Conservation (phyloP, 2,329 filamentous ascomycete genomes). For the Sporothrix luriei region DNA sequence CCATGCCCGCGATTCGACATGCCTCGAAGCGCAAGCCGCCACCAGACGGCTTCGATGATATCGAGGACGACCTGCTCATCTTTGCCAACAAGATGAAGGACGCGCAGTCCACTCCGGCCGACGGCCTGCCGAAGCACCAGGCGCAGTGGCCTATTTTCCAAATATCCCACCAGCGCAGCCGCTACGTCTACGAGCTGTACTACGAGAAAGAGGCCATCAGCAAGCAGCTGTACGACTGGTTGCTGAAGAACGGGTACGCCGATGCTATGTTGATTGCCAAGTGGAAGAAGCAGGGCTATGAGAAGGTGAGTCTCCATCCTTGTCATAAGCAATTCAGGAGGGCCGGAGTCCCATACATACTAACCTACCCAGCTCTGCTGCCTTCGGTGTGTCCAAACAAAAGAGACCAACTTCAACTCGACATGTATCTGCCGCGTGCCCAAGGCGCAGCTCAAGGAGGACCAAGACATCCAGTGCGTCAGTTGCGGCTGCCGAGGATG, state of each 20-base stretch:
- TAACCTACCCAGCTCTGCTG: constrained; percentile 73
- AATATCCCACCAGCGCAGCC: constrained; percentile 86
- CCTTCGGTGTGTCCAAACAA: constrained; percentile 95
- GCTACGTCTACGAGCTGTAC: constrained; percentile 97
- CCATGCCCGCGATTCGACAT: constrained; percentile 77
- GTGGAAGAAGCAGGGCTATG: constrained; percentile 99
- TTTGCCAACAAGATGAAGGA: constrained; percentile 93
- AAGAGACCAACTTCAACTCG: constrained; percentile 98
- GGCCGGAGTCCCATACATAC: constrained; percentile 22
- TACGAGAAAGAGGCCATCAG: constrained; percentile 97
- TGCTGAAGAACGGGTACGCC: constrained; percentile 94
- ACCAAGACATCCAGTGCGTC: constrained; percentile 88
- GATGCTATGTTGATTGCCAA: constrained; percentile 96
- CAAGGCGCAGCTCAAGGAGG: constrained; percentile 83
- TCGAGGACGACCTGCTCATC: constrained; percentile 82
- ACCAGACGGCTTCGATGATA: constrained; percentile 83
- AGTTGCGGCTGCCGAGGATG: constrained; percentile 94
- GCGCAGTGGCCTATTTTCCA: constrained; percentile 97
- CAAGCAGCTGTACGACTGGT: constrained; percentile 89
- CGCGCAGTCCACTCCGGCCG: constrained; percentile 85
- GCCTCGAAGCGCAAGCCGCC: constrained; percentile 78
- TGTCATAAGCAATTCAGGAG: background rate
- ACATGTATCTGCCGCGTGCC: constrained; percentile 97
- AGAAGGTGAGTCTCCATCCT: constrained; percentile 68
- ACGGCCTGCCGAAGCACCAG: constrained; percentile 80